Evolutionary conservation across 257 asterid species (phyloP).

Genomic region (Salvia splendens): DNA sequence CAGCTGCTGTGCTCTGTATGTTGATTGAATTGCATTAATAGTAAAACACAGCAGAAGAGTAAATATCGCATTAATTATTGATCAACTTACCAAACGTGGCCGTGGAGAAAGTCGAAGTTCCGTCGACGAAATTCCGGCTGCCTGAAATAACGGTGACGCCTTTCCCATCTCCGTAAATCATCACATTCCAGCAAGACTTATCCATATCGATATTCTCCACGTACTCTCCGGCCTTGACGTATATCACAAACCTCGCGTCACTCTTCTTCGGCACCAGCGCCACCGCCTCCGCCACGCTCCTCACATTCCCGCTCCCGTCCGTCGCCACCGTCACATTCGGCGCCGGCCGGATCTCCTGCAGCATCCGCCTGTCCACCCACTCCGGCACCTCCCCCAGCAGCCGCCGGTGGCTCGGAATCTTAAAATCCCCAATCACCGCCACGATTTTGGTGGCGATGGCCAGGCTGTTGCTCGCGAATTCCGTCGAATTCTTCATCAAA

Average conservation of each 20-base stretch:
- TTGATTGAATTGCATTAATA: too few species aligned
- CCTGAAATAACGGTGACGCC: slow-evolving; percentile 52
- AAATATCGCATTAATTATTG: too few species aligned
- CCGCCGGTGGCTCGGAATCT: slow-evolving; percentile 53
- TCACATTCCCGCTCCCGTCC: slow-evolving; percentile 63
- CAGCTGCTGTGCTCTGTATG: too few species aligned
- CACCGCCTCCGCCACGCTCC: slow-evolving; percentile 55
- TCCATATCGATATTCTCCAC: slow-evolving; percentile 61
- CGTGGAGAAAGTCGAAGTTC: slow-evolving; percentile 63
- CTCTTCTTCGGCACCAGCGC: slow-evolving; percentile 60
- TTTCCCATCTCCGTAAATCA: slow-evolving; percentile 82
- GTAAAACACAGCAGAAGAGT: neutral
- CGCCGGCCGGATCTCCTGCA: slow-evolving; percentile 43
- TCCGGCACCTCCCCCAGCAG: slow-evolving; percentile 45
- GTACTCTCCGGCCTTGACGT: slow-evolving; percentile 63
- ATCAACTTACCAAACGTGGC: slow-evolving; percentile 68
- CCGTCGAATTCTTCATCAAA: slow-evolving; percentile 58
- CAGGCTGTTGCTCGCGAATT: slow-evolving; percentile 69
- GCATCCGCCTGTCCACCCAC: slow-evolving; percentile 73
- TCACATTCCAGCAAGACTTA: slow-evolving; percentile 63
- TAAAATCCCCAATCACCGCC: slow-evolving; percentile 36
- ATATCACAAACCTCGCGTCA: slow-evolving; percentile 49
- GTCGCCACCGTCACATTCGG: slow-evolving; percentile 68
- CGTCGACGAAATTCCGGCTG: slow-evolving; percentile 52
- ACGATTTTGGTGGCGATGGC: slow-evolving; percentile 66